Evolutionary conservation across 805 yeast species (phyloP), one percentile per base, ranked within the genome.

Genomic region (Candida sithepensis): DNA sequence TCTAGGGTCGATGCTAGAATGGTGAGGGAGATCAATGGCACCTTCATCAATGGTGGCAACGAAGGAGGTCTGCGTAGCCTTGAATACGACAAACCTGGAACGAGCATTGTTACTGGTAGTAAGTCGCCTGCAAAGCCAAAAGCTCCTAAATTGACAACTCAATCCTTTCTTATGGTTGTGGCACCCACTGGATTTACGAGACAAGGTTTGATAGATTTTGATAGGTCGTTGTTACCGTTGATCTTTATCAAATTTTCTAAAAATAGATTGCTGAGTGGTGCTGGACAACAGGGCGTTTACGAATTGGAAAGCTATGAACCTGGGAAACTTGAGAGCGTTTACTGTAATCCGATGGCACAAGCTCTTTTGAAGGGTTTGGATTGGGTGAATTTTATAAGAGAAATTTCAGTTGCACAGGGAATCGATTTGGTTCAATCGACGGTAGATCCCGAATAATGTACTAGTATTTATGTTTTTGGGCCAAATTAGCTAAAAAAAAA

Each of bases 21-120:
- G 41, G 62, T 81, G 1, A 68, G 86, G 39, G 85, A 81, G 55
- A 56, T 80, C 28, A 70, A 72, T 7, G 86, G 85, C 1, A 75
- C 78, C 2, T 75, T 75, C 55, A 57, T 66, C 43, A 69, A 58
- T 51, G 51, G 39, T 41, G 44, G 39, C 45, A 57, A 44, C 60
- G 34, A 37, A 30, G 5, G 42, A 30, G 5, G 42, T 9, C 33
- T 43, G 7, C 28, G 21, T 24, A 21, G 37, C n/a, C 24, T 20
- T 2, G 26, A 37, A n/a, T 30, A 22, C 21, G 23, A 37, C n/a
- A 20, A 20, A 18, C 21, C 26, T 12, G 1, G 24, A 9, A 23
- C 34, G 28, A 24, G 10, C 6, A 6, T 24, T 22, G 19, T 7
- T n/a, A 43, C 21, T 16, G 39, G 13, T 9, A 30, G 22, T 13